A percentile compares a stretch with the other conserved stretches of the same genome.
These are phyloP conservation scores for Tulasnella sp. DNA, from an alignment of 768 basidiomycete species.

Conservation along the genomic window DNA sequence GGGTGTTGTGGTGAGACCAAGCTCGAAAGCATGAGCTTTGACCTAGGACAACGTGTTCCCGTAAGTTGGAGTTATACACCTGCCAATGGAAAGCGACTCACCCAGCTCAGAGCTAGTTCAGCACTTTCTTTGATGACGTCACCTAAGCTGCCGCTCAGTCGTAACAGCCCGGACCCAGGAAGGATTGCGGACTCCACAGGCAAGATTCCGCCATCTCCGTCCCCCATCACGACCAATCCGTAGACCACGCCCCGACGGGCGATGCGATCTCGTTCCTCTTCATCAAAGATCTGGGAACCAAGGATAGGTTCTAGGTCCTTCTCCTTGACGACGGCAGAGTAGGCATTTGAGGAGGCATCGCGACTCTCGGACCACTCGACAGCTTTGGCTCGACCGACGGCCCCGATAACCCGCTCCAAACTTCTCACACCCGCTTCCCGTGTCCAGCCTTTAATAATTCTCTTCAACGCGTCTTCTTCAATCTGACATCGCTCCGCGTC, in stretches of 20 bases:
- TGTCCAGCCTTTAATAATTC: conserved; percentile 73
- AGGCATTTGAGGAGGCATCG: conserved; percentile 32
- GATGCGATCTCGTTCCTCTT: conserved; percentile 69
- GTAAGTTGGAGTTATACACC: neutral
- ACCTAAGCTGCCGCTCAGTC: conserved; percentile 76
- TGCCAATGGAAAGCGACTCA: conserved; percentile 29
- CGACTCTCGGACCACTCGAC: conserved; percentile 75
- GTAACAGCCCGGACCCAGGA: conserved; percentile 66
- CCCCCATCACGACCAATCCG: conserved; percentile 80
- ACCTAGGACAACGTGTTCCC: conserved; percentile 23
- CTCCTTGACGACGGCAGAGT: conserved; percentile 53
- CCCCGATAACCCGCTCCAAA: conserved; percentile 77
- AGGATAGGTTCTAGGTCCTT: conserved; percentile 76
- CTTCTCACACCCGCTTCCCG: conserved; percentile 90
- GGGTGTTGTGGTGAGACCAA: conserved; percentile 63
- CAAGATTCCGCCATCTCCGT: conserved; percentile 76
- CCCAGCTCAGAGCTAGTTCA: conserved; percentile 86
- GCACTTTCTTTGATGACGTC: conserved; percentile 88
- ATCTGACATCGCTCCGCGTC: conserved; percentile 46
- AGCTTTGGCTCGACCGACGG: conserved; percentile 84
- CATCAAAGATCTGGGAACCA: conserved; percentile 62
- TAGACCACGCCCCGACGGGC: conserved; percentile 71
- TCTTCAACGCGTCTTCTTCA: conserved; percentile 59
- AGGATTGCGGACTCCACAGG: conserved; percentile 77
- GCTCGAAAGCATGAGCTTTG: conserved; percentile 70